Percentiles rank a stretch among this genome's conserved stretches.
These are phyloP conservation scores for Entomortierella beljakovae DNA, from an alignment of 192 early-diverging fungal species.

Conservation along the genomic window DNA sequence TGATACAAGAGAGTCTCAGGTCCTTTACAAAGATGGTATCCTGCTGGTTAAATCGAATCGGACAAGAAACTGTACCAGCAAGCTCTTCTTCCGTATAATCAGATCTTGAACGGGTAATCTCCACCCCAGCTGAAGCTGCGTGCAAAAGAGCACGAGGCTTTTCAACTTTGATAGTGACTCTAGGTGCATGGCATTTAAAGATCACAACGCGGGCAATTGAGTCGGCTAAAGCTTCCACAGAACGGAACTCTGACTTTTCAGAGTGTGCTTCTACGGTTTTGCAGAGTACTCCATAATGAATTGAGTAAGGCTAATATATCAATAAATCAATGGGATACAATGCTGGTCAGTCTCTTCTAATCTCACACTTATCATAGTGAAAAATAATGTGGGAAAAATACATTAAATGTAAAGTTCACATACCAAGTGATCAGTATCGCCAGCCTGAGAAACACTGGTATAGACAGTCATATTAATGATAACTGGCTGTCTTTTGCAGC, in stretches of 20 bases:
- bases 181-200: constrained; percentile 70
- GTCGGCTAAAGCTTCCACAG: constrained; percentile 78
- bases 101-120: constrained; percentile 82
- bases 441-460: constrained; percentile 80
- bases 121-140: constrained; percentile 87
- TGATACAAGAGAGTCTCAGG: constrained; percentile 83
- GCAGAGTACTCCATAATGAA: constrained; percentile 86
- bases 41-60: constrained; percentile 57
- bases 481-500: constrained; percentile 88
- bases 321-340: neutral
- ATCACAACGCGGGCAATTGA: constrained; percentile 72
- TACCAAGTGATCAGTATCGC: constrained; percentile 80
- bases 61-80: constrained; percentile 42
- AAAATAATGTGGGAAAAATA: neutral
- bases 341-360: neutral
- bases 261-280: constrained; percentile 82
- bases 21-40: constrained; percentile 91
- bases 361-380: neutral
- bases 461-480: constrained; percentile 81
- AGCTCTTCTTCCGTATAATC: constrained; percentile 43
- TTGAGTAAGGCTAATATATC: constrained; percentile 65
- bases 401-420: neutral
- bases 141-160: constrained; percentile 94
- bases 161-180: constrained; percentile 78
- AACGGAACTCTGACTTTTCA: constrained; percentile 76